phyloP scores from a whole-genome alignment of 108 stramenopile genomes.

The Epipyxis sp. region DNA sequence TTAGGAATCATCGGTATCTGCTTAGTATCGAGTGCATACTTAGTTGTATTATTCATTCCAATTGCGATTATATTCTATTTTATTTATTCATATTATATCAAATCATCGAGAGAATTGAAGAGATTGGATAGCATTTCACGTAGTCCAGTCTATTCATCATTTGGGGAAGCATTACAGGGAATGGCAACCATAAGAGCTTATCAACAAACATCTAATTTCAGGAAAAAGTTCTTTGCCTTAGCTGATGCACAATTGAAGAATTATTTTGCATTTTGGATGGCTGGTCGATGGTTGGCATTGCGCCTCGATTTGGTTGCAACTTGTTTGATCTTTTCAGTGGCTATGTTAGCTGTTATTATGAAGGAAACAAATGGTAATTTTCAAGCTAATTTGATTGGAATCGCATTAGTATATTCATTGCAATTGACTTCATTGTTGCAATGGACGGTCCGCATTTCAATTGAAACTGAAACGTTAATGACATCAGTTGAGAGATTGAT shows the following conservation, averaged over 20 bases:
- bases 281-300: conserved; percentile 85
- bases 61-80: conserved; percentile 64
- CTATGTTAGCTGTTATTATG: conserved; percentile 58
- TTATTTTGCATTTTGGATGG: conserved; percentile 74
- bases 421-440: conserved; percentile 77
- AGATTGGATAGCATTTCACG: conserved; percentile 74
- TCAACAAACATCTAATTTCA: conserved; percentile 53
- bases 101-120: conserved; percentile 77
- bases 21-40: conserved; percentile 41
- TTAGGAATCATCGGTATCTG: conserved; percentile 69
- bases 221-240: conserved; percentile 58
- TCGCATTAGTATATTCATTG: conserved; percentile 81
- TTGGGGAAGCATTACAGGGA: conserved; percentile 87
- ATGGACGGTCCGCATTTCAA: conserved; percentile 84
- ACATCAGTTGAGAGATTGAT: conserved; percentile 78
- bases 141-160: conserved; percentile 79
- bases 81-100: conserved; percentile 64
- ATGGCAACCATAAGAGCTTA: conserved; percentile 86
- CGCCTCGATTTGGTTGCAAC: conserved; percentile 79
- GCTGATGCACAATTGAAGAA: conserved; percentile 78
- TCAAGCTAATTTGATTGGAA: conserved; percentile 77
- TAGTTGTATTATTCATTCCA: conserved; percentile 54
- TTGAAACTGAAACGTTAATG: conserved; percentile 83
- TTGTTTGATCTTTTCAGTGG: conserved; percentile 59
- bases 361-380: not conserved